Conservation (phyloP, 345 rosid genomes). For the Eucalyptus rudis region DNA sequence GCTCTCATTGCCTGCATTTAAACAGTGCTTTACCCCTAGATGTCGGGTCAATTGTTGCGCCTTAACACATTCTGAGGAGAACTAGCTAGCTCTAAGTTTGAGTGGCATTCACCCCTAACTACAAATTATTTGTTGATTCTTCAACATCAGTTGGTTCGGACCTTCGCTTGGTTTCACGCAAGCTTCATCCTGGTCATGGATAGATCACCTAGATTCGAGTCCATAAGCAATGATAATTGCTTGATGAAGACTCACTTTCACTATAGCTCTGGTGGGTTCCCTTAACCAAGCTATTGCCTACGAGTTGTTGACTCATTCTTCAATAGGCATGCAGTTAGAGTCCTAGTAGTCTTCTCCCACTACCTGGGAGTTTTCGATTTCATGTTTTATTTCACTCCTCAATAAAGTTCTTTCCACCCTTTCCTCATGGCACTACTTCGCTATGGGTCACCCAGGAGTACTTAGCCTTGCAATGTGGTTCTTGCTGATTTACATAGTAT, state of each 20-base stretch:
- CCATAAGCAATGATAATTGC: background rate
- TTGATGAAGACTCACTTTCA: background rate
- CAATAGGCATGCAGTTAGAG: background rate
- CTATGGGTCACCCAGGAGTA: background rate
- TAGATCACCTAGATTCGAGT: rapidly evolving
- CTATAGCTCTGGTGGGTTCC: rapidly evolving
- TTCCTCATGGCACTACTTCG: background rate
- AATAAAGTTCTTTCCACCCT: background rate
- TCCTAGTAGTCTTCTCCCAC: background rate
- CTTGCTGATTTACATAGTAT: background rate
- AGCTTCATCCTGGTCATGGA: background rate
- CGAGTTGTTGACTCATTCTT: rapidly evolving
- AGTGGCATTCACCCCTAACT: too few relatives aligned
- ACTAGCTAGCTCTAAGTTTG: rapidly evolving
- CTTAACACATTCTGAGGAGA: too few relatives aligned
- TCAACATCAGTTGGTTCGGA: rapidly evolving
- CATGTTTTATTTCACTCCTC: background rate
- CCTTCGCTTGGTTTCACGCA: background rate
- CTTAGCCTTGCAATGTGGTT: background rate
- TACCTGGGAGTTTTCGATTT: rapidly evolving
- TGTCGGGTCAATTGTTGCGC: too few relatives aligned
- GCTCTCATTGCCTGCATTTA: rapidly evolving
- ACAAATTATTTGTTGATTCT: too few relatives aligned
- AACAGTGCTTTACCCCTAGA: too few relatives aligned
- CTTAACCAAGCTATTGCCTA: background rate